phyloP scores from a whole-genome alignment of 352 stramenopile species.

The Globisporangium splendens region DNA sequence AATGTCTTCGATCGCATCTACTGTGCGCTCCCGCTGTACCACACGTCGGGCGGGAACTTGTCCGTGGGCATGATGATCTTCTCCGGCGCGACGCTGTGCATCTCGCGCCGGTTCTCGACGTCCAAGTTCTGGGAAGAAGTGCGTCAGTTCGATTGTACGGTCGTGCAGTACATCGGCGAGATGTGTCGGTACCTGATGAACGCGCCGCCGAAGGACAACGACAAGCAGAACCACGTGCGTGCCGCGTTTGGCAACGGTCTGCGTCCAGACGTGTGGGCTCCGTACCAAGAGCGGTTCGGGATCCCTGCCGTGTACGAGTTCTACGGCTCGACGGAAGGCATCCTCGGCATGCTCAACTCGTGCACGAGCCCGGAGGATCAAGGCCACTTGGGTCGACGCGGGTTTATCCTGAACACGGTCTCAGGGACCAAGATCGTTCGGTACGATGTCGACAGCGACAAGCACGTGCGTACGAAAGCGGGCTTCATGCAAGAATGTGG shows the following conservation, averaged over 20 bases:
- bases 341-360: conserved; percentile 76
- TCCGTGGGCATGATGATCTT: conserved; percentile 80
- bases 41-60: conserved; percentile 79
- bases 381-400: conserved; percentile 63
- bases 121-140: conserved; percentile 79
- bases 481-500: conserved; percentile 52
- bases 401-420: conserved; percentile 44
- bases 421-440: conserved; percentile 66
- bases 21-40: conserved; percentile 79
- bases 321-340: conserved; percentile 90
- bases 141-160: conserved; percentile 53
- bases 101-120: conserved; percentile 74
- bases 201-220: conserved; percentile 35
- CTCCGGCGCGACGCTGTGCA: conserved; percentile 66
- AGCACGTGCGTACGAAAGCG: conserved; percentile 48
- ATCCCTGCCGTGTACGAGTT: conserved; percentile 90
- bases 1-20: conserved; percentile 68
- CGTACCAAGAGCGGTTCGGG: conserved; percentile 85
- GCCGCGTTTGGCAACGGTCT: conserved; percentile 90
- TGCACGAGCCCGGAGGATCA: conserved; percentile 56
- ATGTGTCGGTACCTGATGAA: conserved; percentile 87
- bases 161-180: conserved; percentile 91
- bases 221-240: conserved; percentile 67
- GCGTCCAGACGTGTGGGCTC: conserved; percentile 83
- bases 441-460: conserved; percentile 77